Evolutionary conservation across 441 rosid species (phyloP), one percentile per base, ranked within the genome.

Genomic region (Sinapis alba): DNA sequence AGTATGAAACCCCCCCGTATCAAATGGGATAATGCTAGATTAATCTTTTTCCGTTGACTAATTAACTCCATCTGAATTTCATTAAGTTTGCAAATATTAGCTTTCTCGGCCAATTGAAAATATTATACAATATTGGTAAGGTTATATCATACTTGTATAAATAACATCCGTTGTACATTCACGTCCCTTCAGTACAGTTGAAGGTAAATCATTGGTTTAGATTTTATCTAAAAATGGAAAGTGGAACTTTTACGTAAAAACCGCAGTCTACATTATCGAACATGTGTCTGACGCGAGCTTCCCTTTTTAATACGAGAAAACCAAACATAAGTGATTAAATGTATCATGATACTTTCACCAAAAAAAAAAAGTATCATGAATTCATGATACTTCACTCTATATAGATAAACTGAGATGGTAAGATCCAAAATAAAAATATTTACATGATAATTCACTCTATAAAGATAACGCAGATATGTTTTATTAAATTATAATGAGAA

Each of bases 271-370:
- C 21, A 47, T 16, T 66, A 62, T 59, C 21, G 41, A 32, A 23
- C 54, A 28, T 18, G 68, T 45, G 72, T 74, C 36, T 30, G 51
- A 74, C 78, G 59, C 73, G 53, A 67, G 16, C 27, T 21, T 45
- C 7, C 7, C 36, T 7, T 9, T 30, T 60, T 30, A 18, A 45
- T 28, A 10, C 34, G 72, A 58, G 59, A 65, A 56, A 71, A 74
- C 68, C 60, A 56, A 41, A 63, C 15, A 65, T 19, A 15, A 16
- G 45, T 28, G 70, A 66, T 50, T 18, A 28, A 53, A 28, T 20
- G 60, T 65, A 56, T 15, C 71, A 65, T 4, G 13, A 16, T 47
- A 65, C 50, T 65, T 54, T n/a, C n/a, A n/a, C n/a, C n/a, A n/a
- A n/a, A n/a, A n/a, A n/a, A n/a, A n/a, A n/a, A n/a, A n/a, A n/a